A percentile compares a stretch with the other conserved stretches of the same genome.
phyloP scores from a whole-genome alignment of 139 green algal species.

The Coccomyxa sp. region DNA sequence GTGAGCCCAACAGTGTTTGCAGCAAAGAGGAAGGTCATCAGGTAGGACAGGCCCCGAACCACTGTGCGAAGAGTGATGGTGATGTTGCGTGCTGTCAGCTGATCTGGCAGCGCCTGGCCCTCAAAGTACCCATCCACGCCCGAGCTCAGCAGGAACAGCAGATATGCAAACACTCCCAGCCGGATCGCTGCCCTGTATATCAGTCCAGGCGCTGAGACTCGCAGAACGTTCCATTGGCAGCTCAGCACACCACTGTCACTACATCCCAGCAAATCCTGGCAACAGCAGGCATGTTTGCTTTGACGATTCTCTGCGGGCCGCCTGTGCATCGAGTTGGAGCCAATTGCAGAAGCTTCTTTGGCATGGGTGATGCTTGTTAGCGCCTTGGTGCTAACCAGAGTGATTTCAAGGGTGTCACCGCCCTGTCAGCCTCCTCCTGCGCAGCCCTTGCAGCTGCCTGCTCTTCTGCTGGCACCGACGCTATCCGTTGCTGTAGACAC shows the following conservation, averaged over 20 bases:
- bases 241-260: background rate
- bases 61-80: slow-evolving; percentile 43
- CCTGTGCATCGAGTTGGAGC: too few relatives aligned
- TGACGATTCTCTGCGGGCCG: too few relatives aligned
- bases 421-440: too few relatives aligned
- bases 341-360: too few relatives aligned
- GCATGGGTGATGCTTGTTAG: too few relatives aligned
- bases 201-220: background rate
- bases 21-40: slow-evolving; percentile 55
- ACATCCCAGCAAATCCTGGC: background rate
- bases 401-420: too few relatives aligned
- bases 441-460: too few relatives aligned
- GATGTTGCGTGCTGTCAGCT: slow-evolving; percentile 49
- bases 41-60: slow-evolving; percentile 38
- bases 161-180: slow-evolving; percentile 22
- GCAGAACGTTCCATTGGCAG: background rate
- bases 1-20: slow-evolving; percentile 45
- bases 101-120: slow-evolving; percentile 26
- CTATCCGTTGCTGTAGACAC: too few relatives aligned
- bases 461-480: too few relatives aligned
- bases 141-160: slow-evolving; percentile 21
- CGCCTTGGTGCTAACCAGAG: too few relatives aligned
- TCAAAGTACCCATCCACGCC: slow-evolving; percentile 37
- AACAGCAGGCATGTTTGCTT: too few relatives aligned
- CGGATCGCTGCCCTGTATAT: slow-evolving; percentile 29